A percentile compares a stretch with the other conserved stretches of the same genome.
Evolutionary conservation across 2,329 filamentous ascomycete genomes (phyloP).

Genomic region (Claviceps purpurea): DNA sequence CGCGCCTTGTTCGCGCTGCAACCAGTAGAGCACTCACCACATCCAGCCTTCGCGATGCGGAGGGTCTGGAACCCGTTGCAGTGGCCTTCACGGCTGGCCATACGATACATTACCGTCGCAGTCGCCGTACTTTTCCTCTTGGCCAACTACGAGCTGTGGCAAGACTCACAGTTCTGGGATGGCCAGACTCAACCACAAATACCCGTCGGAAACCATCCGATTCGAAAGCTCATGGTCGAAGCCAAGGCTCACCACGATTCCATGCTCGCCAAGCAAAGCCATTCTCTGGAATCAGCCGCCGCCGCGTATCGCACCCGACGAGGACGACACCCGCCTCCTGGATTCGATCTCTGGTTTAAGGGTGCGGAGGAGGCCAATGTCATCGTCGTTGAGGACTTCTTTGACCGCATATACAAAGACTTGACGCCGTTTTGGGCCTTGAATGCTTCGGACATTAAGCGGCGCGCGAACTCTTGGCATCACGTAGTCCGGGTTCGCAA

Average conservation of each 20-base stretch:
- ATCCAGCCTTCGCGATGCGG: slow-evolving; percentile 3
- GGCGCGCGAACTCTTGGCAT: slow-evolving; percentile 28
- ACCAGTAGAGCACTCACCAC: neutral
- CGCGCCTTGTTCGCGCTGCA: neutral
- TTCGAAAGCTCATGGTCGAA: slow-evolving; percentile 33
- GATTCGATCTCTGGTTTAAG: slow-evolving; percentile 47
- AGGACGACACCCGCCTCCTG: slow-evolving; percentile 48
- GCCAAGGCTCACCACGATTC: slow-evolving; percentile 30
- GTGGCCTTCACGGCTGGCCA: slow-evolving; percentile 16
- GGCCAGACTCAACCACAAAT: slow-evolving; percentile 6
- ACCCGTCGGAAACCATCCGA: slow-evolving; percentile 28
- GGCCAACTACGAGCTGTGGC: slow-evolving; percentile 20
- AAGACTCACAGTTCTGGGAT: slow-evolving; percentile 15
- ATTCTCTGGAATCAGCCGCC: slow-evolving; percentile 37
- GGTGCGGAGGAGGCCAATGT: slow-evolving; percentile 38
- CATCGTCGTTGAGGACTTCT: slow-evolving; percentile 49
- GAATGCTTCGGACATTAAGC: slow-evolving; percentile 25
- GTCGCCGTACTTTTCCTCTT: slow-evolving; percentile 13
- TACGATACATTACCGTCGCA: slow-evolving; percentile 16
- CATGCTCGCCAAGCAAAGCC: slow-evolving; percentile 30
- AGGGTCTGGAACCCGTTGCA: slow-evolving; percentile 2
- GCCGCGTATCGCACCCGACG: slow-evolving; percentile 40
- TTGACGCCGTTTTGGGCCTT: slow-evolving; percentile 47
- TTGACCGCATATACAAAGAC: slow-evolving; percentile 51
- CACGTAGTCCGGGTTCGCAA: slow-evolving; percentile 35